Percentiles rank a stretch among this genome's conserved stretches.
Conservation (phyloP, 192 early-diverging fungal genomes). For the Gryganskiella cystojenkinii region DNA sequence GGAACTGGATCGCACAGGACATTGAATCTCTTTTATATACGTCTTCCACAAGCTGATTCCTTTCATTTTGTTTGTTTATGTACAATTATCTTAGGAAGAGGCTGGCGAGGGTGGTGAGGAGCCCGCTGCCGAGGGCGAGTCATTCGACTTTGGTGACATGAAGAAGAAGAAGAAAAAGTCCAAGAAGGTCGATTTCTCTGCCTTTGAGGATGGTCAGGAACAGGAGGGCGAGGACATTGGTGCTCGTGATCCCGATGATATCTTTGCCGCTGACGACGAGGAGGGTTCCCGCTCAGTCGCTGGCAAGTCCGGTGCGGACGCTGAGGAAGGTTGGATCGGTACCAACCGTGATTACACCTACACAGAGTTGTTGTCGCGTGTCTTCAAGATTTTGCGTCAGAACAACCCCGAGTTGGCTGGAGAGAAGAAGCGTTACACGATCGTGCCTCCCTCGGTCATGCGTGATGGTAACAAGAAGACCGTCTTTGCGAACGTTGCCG, state of each 20-base stretch:
- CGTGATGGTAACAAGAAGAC: constrained; percentile 97
- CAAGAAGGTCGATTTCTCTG: constrained; percentile 83
- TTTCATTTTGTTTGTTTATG: not conserved
- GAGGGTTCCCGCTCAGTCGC: constrained; percentile 55
- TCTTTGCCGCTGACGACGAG: constrained; percentile 56
- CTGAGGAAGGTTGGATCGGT: constrained; percentile 87
- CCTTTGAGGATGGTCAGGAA: constrained; percentile 73
- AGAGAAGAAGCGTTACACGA: constrained; percentile 94
- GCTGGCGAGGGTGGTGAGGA: constrained; percentile 54
- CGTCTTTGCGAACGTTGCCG: constrained; percentile 94
- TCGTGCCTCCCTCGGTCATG: constrained; percentile 90
- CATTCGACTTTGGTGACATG: constrained; percentile 71
- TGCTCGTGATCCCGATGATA: constrained; percentile 65
- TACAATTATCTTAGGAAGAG: constrained; percentile 42
- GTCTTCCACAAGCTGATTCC: too few relatives aligned
- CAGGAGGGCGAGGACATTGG: constrained; percentile 61
- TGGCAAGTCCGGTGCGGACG: constrained; percentile 40
- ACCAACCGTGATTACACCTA: constrained; percentile 96
- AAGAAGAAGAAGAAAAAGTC: constrained; percentile 87
- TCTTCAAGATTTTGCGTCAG: constrained; percentile 90
- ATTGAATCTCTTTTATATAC: too few relatives aligned
- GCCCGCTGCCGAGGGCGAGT: constrained; percentile 56
- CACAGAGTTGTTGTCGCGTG: constrained; percentile 87
- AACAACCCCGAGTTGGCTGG: constrained; percentile 95
- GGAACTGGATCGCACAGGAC: too few relatives aligned